Conservation (phyloP, 768 basidiomycete genomes). For the Boletus pseudopeckii region DNA sequence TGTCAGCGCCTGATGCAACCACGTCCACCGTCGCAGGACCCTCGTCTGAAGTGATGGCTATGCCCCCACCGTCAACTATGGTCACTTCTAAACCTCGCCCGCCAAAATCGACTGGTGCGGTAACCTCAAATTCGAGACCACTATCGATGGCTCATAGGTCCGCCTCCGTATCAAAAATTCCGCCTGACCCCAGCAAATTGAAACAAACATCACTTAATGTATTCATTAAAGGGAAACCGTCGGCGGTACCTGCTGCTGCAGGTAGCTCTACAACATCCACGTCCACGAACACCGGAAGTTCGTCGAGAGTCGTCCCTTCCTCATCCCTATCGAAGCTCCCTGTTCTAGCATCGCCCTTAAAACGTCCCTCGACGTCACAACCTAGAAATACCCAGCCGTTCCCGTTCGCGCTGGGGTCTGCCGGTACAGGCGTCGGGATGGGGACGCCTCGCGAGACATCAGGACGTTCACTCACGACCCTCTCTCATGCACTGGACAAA, state of each 20-base stretch:
- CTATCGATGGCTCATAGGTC: neutral
- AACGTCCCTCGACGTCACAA: conserved; percentile 11
- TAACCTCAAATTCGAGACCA: conserved; percentile 3
- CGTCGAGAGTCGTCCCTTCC: conserved; percentile 2
- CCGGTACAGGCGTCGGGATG: neutral
- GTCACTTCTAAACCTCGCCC: conserved; percentile 3
- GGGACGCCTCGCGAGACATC: conserved; percentile 3
- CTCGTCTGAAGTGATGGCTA: neutral
- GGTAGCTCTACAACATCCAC: neutral
- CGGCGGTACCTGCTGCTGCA: neutral
- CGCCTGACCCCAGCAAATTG: conserved; percentile 15
- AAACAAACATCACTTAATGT: conserved; percentile 24
- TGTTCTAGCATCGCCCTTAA: conserved; percentile 20
- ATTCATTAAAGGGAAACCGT: conserved; percentile 20
- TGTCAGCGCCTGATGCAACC: neutral
- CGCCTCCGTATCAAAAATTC: conserved; percentile 11
- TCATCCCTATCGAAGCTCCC: conserved; percentile 31
- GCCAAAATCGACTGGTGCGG: conserved; percentile 3
- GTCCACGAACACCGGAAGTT: conserved; percentile 6
- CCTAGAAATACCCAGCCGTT: conserved; percentile 1
- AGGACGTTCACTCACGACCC: conserved; percentile 52
- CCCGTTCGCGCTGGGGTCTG: conserved; percentile 5
- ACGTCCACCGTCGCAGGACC: neutral
- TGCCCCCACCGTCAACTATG: conserved; percentile 1
- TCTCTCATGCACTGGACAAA: conserved; percentile 68